phyloP scores from a whole-genome alignment of 1,284 basidiomycete genomes.

The Dichomitus squalens region DNA sequence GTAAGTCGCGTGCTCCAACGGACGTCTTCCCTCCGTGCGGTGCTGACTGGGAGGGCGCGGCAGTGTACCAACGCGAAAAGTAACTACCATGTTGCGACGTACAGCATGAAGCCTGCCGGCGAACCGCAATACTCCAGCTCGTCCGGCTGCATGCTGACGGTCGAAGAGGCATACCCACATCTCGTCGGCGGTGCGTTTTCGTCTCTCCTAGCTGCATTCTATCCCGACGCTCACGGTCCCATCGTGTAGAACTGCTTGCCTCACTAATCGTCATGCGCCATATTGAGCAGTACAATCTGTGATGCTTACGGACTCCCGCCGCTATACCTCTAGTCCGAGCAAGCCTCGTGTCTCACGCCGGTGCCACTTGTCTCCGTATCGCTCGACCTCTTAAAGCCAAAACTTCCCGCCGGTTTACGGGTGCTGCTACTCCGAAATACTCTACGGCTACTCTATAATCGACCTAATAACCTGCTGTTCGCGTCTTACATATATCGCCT shows the following conservation, averaged over 20 bases:
- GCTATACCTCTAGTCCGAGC: neutral
- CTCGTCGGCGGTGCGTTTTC: slow-evolving; percentile 51
- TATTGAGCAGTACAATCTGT: slow-evolving; percentile 53
- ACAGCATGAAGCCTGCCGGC: slow-evolving; percentile 54
- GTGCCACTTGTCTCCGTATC: neutral
- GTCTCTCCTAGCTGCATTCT: neutral
- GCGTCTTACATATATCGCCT: slow-evolving; percentile 6
- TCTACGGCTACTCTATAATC: slow-evolving; percentile 13
- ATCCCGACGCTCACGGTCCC: neutral
- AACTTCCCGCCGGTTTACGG: slow-evolving; percentile 1
- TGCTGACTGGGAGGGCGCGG: neutral
- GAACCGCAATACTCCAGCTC: slow-evolving; percentile 56
- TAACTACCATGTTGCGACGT: slow-evolving; percentile 57
- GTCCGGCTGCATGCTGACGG: slow-evolving; percentile 60
- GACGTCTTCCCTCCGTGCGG: neutral
- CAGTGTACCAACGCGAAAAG: slow-evolving; percentile 54
- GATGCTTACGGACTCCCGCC: slow-evolving; percentile 7
- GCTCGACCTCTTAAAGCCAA: neutral
- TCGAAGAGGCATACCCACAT: slow-evolving; percentile 60
- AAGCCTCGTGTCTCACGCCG: neutral
- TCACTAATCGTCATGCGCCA: slow-evolving; percentile 68
- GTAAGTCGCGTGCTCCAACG: slow-evolving; percentile 38
- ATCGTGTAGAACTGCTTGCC: slow-evolving; percentile 55
- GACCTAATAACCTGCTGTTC: slow-evolving; percentile 2
- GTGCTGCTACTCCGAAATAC: neutral